Percentiles rank a stretch among this genome's conserved stretches.
These are phyloP conservation scores for Pugionium dolabratum DNA, from an alignment of 345 rosid genomes.

Conservation along the genomic window DNA sequence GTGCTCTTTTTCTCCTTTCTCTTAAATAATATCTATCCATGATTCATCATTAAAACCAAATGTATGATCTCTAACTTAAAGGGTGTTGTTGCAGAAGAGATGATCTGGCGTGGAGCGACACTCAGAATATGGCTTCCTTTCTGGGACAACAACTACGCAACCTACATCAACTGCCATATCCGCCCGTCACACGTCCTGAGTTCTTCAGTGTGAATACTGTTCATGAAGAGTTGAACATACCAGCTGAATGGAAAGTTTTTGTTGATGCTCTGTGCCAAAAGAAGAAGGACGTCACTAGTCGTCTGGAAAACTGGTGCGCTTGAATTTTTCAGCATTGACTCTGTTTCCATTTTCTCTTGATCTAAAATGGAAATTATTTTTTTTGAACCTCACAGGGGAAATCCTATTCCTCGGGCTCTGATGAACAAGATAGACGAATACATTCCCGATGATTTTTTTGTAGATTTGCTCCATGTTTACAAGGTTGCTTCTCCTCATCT, in stretches of 20 bases:
- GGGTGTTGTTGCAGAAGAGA: slow-evolving; percentile 69
- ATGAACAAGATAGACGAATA: slow-evolving; percentile 70
- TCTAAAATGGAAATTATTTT: slow-evolving; percentile 1
- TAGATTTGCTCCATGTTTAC: slow-evolving; percentile 47
- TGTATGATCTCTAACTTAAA: slow-evolving; percentile 24
- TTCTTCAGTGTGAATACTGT: slow-evolving; percentile 42
- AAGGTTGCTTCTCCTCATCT: slow-evolving; percentile 51
- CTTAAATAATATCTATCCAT: neutral
- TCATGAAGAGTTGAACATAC: slow-evolving; percentile 43
- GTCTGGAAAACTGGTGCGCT: slow-evolving; percentile 65
- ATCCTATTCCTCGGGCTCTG: slow-evolving; percentile 68
- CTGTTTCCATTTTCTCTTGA: slow-evolving; percentile 16
- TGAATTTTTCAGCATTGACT: neutral
- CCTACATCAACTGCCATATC: slow-evolving; percentile 78
- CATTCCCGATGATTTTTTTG: slow-evolving; percentile 71
- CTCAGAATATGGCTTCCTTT: slow-evolving; percentile 65
- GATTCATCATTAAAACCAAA: slow-evolving; percentile 12
- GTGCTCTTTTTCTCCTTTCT: slow-evolving; percentile 30
- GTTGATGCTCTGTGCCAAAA: slow-evolving; percentile 49
- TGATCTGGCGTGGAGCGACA: slow-evolving; percentile 55
- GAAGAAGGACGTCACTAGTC: slow-evolving; percentile 55
- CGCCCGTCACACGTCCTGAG: slow-evolving; percentile 48
- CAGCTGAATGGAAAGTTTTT: slow-evolving; percentile 72
- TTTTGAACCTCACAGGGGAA: slow-evolving; percentile 62
- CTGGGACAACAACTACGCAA: slow-evolving; percentile 76